phyloP scores from a whole-genome alignment of 345 rosid genomes.

The Geranium rotundifolium region DNA sequence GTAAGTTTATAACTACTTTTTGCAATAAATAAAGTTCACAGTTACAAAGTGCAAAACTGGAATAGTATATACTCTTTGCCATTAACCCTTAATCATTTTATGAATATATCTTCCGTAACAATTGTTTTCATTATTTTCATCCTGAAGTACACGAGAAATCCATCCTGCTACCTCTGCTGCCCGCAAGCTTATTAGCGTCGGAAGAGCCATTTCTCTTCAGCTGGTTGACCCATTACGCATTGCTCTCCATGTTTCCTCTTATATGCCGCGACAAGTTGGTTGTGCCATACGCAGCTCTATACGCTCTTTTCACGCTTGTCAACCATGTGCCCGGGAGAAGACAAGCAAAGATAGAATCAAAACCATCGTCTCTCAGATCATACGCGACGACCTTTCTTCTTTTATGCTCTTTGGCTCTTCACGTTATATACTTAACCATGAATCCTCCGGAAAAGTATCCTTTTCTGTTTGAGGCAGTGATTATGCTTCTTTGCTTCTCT shows the following conservation, averaged over 20 bases:
- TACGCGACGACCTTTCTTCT: constrained; percentile 20
- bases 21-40: no score
- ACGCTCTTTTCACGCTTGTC: constrained; percentile 40
- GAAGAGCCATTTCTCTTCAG: constrained; percentile 42
- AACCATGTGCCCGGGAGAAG: constrained; percentile 30
- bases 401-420: constrained; percentile 19
- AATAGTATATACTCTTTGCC: no score
- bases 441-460: constrained; percentile 31
- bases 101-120: neutral
- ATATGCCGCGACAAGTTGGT: constrained; percentile 63
- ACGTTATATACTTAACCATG: no score
- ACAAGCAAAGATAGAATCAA: constrained; percentile 8
- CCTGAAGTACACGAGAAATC: constrained; percentile 96
- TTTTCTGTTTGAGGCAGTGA: constrained; percentile 39
- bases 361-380: constrained; percentile 14
- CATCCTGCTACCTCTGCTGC: constrained; percentile 77
- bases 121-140: constrained; percentile 3
- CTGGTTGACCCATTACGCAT: constrained; percentile 49
- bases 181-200: constrained; percentile 62
- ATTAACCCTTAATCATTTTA: neutral
- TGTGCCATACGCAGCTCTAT: constrained; percentile 46
- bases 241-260: constrained; percentile 94
- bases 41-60: no score
- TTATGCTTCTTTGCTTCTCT: constrained; percentile 32
- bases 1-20: no score